A percentile compares a stretch with the other conserved stretches of the same genome.
Conservation (phyloP, 441 rosid genomes). For the Populus trichocarpa region DNA sequence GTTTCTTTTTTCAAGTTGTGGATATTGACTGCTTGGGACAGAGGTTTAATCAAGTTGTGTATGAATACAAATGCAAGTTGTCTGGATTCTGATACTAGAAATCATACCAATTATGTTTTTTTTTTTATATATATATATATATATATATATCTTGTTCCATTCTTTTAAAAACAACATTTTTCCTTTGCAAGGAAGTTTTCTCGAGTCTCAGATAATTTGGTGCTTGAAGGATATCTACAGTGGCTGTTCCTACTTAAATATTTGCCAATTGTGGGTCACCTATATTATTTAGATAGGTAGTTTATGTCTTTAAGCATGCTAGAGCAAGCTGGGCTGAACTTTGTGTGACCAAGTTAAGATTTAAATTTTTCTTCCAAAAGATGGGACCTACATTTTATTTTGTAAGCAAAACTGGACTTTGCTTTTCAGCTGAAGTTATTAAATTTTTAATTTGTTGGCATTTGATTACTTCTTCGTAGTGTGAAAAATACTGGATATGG, state of each 20-base stretch:
- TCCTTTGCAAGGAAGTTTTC: too few species aligned
- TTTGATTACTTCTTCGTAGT: conserved; percentile 6
- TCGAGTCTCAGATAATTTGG: too few species aligned
- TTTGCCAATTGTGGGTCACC: too few species aligned
- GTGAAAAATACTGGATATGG: conserved; percentile 10
- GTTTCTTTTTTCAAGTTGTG: too few species aligned
- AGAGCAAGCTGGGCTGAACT: background rate
- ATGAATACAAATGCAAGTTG: too few species aligned
- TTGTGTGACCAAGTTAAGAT: background rate
- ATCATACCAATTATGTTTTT: too few species aligned
- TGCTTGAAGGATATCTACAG: background rate
- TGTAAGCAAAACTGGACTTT: background rate
- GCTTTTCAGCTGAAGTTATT: background rate
- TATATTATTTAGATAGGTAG: background rate
- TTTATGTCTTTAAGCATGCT: background rate
- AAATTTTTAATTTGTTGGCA: background rate
- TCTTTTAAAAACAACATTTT: too few species aligned
- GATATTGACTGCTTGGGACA: too few species aligned
- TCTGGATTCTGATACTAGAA: too few species aligned
- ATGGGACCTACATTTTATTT: background rate
- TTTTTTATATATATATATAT: too few species aligned
- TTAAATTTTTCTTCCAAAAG: background rate
- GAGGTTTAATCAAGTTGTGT: too few species aligned
- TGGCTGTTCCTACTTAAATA: background rate
- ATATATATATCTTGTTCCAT: too few species aligned